Conservation (phyloP, 73 alveolate genomes). For the Effrenium voratum region DNA sequence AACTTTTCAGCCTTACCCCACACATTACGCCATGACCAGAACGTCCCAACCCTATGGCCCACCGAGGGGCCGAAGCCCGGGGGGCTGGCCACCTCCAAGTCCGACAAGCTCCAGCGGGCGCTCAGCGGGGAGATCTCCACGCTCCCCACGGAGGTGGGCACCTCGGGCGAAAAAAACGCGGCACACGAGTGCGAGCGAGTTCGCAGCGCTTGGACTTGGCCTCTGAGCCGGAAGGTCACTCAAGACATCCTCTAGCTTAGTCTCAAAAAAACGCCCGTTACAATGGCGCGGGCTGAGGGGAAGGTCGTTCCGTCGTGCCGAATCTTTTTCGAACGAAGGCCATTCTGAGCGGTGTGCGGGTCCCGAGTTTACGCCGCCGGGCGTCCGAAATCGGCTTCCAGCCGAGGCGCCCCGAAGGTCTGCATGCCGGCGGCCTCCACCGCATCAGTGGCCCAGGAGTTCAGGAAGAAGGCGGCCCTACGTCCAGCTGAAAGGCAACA, state of each 20-base stretch:
- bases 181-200: no score
- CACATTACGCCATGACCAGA: no score
- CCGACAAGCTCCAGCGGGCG: conserved; percentile 61
- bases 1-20: background rate
- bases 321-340: background rate
- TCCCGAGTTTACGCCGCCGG: background rate
- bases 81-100: conserved; percentile 46
- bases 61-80: conserved; percentile 13
- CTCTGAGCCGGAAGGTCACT: no score
- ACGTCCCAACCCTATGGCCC: background rate
- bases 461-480: conserved; percentile 86
- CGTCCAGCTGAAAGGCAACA: no score
- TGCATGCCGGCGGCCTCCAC: conserved; percentile 75
- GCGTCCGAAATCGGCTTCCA: background rate
- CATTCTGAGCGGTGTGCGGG: background rate
- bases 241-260: no score
- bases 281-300: no score
- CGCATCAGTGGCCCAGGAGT: conserved; percentile 89
- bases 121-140: conserved; percentile 67
- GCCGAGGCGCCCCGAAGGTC: conserved; percentile 57
- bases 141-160: conserved; percentile 26
- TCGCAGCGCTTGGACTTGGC: no score
- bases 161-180: background rate
- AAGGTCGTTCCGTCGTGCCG: no score
- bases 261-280: no score